Conservation (phyloP, 345 rosid genomes). For the Aurinia saxatilis region DNA sequence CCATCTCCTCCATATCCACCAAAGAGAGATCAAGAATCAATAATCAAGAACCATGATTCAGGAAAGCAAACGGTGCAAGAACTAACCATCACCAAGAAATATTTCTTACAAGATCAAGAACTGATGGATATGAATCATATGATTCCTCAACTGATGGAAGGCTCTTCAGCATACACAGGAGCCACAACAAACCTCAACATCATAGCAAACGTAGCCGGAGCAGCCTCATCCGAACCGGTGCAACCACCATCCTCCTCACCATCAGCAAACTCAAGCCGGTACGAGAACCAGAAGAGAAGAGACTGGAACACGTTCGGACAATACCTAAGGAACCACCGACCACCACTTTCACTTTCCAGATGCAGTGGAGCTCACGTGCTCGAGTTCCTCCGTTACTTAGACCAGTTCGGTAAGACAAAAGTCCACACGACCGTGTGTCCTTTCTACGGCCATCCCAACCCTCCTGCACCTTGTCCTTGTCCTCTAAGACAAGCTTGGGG, state of each 20-base stretch:
- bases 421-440: conserved; percentile 58
- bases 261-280: conserved; percentile 45
- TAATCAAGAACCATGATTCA: not conserved
- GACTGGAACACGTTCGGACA: conserved; percentile 78
- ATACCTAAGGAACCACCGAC: conserved; percentile 54
- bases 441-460: conserved; percentile 58
- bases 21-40: conserved; percentile 17
- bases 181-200: conserved; percentile 15
- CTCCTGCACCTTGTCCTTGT: conserved; percentile 70
- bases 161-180: conserved; percentile 18
- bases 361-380: conserved; percentile 70
- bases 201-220: conserved; percentile 22
- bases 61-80: not conserved
- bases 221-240: not conserved
- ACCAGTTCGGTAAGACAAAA: conserved; percentile 67
- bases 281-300: conserved; percentile 68
- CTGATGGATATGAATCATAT: too few relatives aligned
- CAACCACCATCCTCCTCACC: conserved; percentile 30
- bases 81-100: not conserved
- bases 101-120: too few relatives aligned
- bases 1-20: conserved; percentile 17
- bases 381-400: conserved; percentile 66
- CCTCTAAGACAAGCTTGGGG: conserved; percentile 77
- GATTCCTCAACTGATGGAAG: conserved; percentile 29
- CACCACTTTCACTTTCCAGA: conserved; percentile 45